phyloP scores from a whole-genome alignment of 495 filamentous ascomycete genomes.

The Penicillium cataractarum region DNA sequence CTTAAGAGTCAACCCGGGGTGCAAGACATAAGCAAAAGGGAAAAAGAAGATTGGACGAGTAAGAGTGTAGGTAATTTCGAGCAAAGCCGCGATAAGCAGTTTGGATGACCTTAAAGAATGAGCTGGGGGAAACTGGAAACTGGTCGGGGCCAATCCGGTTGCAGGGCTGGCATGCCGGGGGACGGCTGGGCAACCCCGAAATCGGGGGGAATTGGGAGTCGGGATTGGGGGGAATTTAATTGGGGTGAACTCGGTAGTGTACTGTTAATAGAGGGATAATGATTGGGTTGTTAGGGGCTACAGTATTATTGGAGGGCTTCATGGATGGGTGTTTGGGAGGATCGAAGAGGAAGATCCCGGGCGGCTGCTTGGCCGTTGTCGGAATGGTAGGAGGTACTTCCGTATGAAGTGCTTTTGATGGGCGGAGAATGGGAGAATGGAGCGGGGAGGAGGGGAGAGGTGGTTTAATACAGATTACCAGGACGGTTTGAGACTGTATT shows the following conservation, averaged over 20 bases:
- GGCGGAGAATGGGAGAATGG: not conserved
- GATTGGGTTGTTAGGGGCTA: no score
- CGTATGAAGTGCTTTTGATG: not conserved
- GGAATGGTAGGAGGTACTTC: slow-evolving; percentile 23
- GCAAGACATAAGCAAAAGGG: not conserved
- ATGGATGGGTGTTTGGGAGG: not conserved
- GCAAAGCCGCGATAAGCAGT: slow-evolving; percentile 28
- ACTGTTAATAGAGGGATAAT: no score
- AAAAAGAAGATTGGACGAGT: slow-evolving; percentile 8
- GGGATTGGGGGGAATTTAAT: not conserved
- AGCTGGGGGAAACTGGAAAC: slow-evolving; percentile 34
- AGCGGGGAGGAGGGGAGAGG: slow-evolving; percentile 1
- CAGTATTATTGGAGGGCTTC: not conserved
- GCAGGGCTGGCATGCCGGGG: slow-evolving; percentile 17
- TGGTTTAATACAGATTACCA: not conserved
- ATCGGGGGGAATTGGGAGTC: slow-evolving; percentile 29
- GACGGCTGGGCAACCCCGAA: slow-evolving; percentile 33
- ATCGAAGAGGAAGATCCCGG: slow-evolving; percentile 21
- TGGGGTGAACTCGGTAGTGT: not conserved
- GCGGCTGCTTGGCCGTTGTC: slow-evolving; percentile 42
- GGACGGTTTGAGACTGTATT: not conserved
- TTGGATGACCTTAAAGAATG: slow-evolving; percentile 34
- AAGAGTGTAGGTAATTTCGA: slow-evolving; percentile 12
- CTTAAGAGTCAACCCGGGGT: not conserved
- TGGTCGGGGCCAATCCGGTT: slow-evolving; percentile 25